Conservation (phyloP, 225 moss, liverwort and hornwort species). For the Lunularia cruciata region DNA sequence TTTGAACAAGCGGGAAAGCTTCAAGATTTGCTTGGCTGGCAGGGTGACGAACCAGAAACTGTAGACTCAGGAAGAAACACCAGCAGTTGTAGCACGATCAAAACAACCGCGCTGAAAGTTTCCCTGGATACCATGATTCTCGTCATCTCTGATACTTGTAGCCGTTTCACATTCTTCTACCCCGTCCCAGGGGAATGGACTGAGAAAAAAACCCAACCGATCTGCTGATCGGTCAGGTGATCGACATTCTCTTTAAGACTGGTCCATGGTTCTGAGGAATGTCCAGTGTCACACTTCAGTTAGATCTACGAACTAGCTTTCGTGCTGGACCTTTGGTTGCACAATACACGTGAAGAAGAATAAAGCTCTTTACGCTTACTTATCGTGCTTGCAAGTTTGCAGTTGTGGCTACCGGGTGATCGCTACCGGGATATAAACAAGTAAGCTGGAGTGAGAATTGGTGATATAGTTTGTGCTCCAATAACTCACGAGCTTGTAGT, state of each 20-base stretch:
- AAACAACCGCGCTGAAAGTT: conserved; percentile 1
- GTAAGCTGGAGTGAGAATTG: no score
- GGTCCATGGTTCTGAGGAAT: background rate
- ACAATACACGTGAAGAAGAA: no score
- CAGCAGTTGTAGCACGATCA: conserved; percentile 11
- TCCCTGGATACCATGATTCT: conserved; percentile 22
- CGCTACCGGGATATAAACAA: no score
- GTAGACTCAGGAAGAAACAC: conserved; percentile 5
- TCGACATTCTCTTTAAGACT: no score
- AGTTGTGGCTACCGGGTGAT: no score
- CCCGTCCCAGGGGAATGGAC: background rate
- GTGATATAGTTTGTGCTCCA: no score
- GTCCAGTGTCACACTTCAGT: background rate
- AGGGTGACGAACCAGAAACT: conserved; percentile 10
- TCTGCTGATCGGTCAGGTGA: background rate
- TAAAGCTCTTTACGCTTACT: no score
- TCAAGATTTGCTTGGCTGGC: no score
- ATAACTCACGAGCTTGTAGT: no score
- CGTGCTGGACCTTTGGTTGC: no score
- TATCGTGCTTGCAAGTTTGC: no score
- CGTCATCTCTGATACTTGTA: background rate
- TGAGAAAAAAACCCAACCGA: background rate
- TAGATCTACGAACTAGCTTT: background rate
- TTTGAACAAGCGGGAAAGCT: background rate
- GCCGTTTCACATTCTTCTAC: conserved; percentile 7